Percentiles rank a stretch among this genome's conserved stretches.
These are phyloP conservation scores for Neonectria punicea DNA, from an alignment of 2,329 filamentous ascomycete species.

Conservation along the genomic window DNA sequence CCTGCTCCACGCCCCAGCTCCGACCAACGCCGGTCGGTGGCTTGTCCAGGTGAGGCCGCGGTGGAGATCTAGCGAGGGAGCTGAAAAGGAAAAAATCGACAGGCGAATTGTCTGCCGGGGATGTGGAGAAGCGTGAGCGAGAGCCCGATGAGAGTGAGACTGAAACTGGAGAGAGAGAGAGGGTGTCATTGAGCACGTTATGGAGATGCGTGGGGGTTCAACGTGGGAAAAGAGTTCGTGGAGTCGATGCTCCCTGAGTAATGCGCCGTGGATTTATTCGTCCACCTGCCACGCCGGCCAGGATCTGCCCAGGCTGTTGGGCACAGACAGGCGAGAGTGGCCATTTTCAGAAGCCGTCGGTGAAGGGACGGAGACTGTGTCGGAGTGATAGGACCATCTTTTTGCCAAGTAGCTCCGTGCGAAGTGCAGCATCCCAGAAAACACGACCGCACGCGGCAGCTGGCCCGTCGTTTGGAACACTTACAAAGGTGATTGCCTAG, in stretches of 20 bases:
- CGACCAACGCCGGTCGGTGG: constrained; percentile 35
- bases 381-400: constrained; percentile 1
- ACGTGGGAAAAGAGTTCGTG: constrained; percentile 2
- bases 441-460: neutral
- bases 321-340: too few species aligned
- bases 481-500: neutral
- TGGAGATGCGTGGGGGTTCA: constrained; percentile 22
- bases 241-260: neutral
- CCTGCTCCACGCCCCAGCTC: constrained; percentile 24
- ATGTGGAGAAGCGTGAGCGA: constrained; percentile 17
- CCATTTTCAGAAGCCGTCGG: too few species aligned
- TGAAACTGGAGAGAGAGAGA: neutral
- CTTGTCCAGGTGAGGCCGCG: constrained; percentile 25
- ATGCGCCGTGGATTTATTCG: neutral
- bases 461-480: neutral
- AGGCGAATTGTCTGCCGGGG: constrained; percentile 23
- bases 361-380: neutral
- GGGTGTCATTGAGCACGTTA: neutral
- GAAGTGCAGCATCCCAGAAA: neutral
- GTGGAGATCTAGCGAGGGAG: constrained; percentile 19
- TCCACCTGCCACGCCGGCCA: neutral
- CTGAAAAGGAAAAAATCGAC: neutral
- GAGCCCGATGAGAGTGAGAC: neutral
- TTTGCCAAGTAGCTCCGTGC: neutral
- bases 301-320: too few species aligned